Evolutionary conservation across 176 grass and related monocot genomes (phyloP).

Genomic region (Carex scoparia): DNA sequence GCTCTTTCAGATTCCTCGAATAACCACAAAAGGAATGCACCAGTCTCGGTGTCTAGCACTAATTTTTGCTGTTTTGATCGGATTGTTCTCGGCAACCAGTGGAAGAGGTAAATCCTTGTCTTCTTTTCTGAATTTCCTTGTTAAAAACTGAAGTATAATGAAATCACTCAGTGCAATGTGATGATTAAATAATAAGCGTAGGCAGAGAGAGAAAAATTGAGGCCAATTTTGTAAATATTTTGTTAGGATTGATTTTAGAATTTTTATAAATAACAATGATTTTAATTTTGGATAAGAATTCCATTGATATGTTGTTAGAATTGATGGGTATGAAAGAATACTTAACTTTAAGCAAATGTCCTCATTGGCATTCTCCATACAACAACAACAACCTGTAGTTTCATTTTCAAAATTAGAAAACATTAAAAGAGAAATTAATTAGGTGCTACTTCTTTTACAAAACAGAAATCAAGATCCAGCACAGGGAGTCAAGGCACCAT

Average conservation of each 20-base stretch:
- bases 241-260: neutral
- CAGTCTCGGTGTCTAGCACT: neutral
- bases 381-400: neutral
- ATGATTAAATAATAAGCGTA: too few relatives aligned
- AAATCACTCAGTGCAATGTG: too few relatives aligned
- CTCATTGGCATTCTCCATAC: neutral
- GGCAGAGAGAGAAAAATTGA: neutral
- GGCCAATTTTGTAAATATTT: neutral
- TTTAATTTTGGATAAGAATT: neutral
- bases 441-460: neutral
- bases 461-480: constrained; percentile 33
- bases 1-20: neutral
- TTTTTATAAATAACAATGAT: neutral
- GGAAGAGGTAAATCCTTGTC: constrained; percentile 1
- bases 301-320: neutral
- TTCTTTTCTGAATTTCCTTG: neutral
- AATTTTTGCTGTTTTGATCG: constrained; percentile 10
- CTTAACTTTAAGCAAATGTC: neutral
- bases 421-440: neutral
- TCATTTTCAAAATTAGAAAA: neutral
- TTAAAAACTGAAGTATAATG: neutral
- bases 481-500: constrained; percentile 19
- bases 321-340: neutral
- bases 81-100: neutral
- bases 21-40: neutral